Conservation (phyloP, 1,284 basidiomycete species). For the Boletellus deceptivus region DNA sequence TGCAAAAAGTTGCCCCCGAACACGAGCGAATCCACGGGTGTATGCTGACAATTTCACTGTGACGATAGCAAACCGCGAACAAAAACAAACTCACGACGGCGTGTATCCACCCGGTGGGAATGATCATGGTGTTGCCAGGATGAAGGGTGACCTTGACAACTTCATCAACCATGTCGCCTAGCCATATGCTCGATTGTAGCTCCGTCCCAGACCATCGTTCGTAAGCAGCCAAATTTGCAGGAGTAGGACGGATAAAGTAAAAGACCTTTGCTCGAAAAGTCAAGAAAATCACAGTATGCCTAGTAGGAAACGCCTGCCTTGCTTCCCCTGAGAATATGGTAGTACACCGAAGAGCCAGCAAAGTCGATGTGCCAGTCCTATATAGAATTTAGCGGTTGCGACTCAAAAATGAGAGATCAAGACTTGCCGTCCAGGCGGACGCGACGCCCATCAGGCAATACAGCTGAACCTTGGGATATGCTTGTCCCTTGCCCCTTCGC, state of each 20-base stretch:
- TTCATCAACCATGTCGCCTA: slow-evolving; percentile 87
- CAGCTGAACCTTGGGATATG: slow-evolving; percentile 92
- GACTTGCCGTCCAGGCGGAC: slow-evolving; percentile 85
- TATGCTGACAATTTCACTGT: slow-evolving; percentile 55
- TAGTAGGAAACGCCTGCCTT: slow-evolving; percentile 52
- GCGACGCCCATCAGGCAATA: slow-evolving; percentile 93
- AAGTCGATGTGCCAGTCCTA: slow-evolving; percentile 98
- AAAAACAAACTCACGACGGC: slow-evolving; percentile 69
- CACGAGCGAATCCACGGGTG: slow-evolving; percentile 88
- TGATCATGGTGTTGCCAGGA: slow-evolving; percentile 94
- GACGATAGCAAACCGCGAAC: background rate
- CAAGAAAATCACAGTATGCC: slow-evolving; percentile 12
- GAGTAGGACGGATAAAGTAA: slow-evolving; percentile 92
- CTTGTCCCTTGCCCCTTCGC: slow-evolving; percentile 67
- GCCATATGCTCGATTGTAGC: slow-evolving; percentile 84
- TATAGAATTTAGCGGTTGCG: slow-evolving; percentile 8
- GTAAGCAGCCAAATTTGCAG: slow-evolving; percentile 85
- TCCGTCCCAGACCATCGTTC: slow-evolving; percentile 89
- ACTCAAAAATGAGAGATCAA: background rate
- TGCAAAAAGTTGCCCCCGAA: slow-evolving; percentile 98
- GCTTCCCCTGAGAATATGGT: slow-evolving; percentile 80
- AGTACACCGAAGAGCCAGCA: slow-evolving; percentile 93
- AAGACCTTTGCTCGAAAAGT: slow-evolving; percentile 62
- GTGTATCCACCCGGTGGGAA: slow-evolving; percentile 97
- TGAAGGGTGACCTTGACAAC: slow-evolving; percentile 82